phyloP scores from a whole-genome alignment of 768 basidiomycete genomes.

The Mycena filopes region DNA sequence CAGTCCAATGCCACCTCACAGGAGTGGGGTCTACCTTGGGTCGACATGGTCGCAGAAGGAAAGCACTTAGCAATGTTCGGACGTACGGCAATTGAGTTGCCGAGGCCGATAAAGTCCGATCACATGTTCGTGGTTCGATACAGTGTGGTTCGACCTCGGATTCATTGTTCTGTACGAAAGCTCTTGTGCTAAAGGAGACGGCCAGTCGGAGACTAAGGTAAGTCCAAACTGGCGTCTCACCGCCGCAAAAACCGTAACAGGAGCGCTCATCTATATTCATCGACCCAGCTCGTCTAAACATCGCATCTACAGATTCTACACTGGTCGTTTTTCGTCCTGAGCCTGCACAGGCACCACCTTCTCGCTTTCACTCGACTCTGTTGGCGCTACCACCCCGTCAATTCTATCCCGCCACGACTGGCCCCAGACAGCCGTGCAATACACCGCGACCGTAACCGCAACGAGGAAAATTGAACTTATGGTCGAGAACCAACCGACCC shows the following conservation, averaged over 20 bases:
- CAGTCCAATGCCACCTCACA: too few relatives aligned
- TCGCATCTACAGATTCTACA: not conserved
- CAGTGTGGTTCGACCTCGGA: not conserved
- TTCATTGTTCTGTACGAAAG: too few relatives aligned
- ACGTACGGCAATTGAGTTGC: not conserved
- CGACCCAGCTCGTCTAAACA: too few relatives aligned
- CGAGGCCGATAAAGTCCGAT: not conserved
- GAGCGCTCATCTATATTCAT: slow-evolving; percentile 1
- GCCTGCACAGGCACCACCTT: not conserved
- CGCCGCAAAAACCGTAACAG: too few relatives aligned
- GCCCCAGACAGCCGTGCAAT: slow-evolving; percentile 29
- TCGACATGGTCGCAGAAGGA: slow-evolving; percentile 9
- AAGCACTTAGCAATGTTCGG: too few relatives aligned
- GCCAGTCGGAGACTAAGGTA: too few relatives aligned
- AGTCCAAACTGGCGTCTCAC: too few relatives aligned
- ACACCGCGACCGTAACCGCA: slow-evolving; percentile 3
- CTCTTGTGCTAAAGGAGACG: too few relatives aligned
- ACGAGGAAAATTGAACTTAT: slow-evolving; percentile 27
- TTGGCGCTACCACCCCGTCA: slow-evolving; percentile 10
- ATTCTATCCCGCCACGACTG: slow-evolving; percentile 28
- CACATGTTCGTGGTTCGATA: too few relatives aligned
- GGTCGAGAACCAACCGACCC: slow-evolving; percentile 34
- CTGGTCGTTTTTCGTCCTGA: not conserved
- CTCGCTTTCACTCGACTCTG: too few relatives aligned
- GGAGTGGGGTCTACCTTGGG: slow-evolving; percentile 7